Conservation (phyloP, 352 stramenopile species). For the Pythium inflatum region DNA sequence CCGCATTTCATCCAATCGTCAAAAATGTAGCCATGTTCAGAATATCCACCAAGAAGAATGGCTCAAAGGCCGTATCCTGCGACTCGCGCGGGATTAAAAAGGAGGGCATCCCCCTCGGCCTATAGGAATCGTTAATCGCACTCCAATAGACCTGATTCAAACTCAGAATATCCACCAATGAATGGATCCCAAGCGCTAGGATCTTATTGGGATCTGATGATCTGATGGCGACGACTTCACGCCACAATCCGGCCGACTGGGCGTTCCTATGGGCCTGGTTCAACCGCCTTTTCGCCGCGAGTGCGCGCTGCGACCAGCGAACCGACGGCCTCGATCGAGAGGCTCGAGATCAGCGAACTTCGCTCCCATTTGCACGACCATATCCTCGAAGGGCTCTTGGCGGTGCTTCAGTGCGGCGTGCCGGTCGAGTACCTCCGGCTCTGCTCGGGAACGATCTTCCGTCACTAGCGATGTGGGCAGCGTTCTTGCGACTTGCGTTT, state of each 20-base stretch:
- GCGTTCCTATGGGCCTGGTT: constrained; percentile 3
- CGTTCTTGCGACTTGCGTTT: not conserved
- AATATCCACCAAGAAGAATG: too few relatives aligned
- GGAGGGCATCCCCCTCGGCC: not conserved
- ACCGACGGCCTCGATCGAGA: not conserved
- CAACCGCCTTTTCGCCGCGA: not conserved
- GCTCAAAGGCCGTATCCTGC: not conserved
- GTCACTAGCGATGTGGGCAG: not conserved
- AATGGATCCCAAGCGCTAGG: too few relatives aligned
- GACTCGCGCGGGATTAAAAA: not conserved
- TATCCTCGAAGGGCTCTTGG: not conserved
- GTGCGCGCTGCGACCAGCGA: not conserved
- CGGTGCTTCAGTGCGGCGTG: not conserved
- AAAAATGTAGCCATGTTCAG: too few relatives aligned
- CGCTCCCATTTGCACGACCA: not conserved
- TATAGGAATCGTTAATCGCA: constrained; percentile 12
- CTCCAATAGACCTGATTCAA: constrained; percentile 9
- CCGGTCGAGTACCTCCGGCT: not conserved
- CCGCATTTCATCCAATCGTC: too few relatives aligned
- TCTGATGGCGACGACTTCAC: too few relatives aligned
- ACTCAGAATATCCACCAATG: too few relatives aligned
- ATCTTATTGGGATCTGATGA: too few relatives aligned
- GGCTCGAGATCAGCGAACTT: not conserved
- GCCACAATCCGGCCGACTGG: too few relatives aligned
- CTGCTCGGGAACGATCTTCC: not conserved